These are phyloP conservation scores for Zygotorulaspora chibaensis DNA, from an alignment of 805 yeast genomes.

Conservation along the genomic window DNA sequence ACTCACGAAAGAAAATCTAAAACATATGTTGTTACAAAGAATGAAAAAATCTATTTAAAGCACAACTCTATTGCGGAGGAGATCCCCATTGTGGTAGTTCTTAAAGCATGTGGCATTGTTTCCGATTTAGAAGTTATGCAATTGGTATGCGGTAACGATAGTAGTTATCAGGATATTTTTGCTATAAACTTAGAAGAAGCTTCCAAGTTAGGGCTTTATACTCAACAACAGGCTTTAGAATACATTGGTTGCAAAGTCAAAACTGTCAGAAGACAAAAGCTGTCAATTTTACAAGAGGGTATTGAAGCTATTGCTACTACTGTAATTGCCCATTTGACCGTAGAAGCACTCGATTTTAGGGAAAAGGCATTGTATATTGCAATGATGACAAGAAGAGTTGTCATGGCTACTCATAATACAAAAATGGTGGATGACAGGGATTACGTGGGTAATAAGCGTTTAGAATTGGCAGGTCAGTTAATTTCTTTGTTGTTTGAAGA, in stretches of 20 bases:
- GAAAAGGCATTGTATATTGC: constrained; percentile 94
- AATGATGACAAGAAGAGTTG: constrained; percentile 92
- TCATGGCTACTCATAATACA: constrained; percentile 93
- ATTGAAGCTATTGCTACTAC: constrained; percentile 95
- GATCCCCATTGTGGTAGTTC: constrained; percentile 85
- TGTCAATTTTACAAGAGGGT: constrained; percentile 85
- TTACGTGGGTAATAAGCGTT: constrained; percentile 95
- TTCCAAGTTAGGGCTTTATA: constrained; percentile 74
- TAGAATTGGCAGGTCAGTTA: constrained; percentile 95
- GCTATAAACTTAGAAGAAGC: constrained; percentile 94
- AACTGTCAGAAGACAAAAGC: constrained; percentile 85
- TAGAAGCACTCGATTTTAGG: constrained; percentile 76
- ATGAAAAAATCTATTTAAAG: constrained; percentile 82
- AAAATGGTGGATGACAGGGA: constrained; percentile 97
- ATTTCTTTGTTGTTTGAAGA: constrained; percentile 95
- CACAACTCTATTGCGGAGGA: constrained; percentile 96
- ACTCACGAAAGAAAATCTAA: constrained; percentile 98
- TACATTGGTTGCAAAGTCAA: constrained; percentile 88
- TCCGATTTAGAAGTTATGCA: constrained; percentile 93
- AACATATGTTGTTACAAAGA: constrained; percentile 90
- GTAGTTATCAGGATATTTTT: constrained; percentile 86
- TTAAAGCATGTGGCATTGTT: constrained; percentile 91
- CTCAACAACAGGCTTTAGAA: constrained; percentile 91
- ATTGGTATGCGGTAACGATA: constrained; percentile 85
- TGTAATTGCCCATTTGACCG: constrained; percentile 90